These are phyloP conservation scores for Arctium lappa DNA, from an alignment of 129 eudicot species.

Conservation along the genomic window DNA sequence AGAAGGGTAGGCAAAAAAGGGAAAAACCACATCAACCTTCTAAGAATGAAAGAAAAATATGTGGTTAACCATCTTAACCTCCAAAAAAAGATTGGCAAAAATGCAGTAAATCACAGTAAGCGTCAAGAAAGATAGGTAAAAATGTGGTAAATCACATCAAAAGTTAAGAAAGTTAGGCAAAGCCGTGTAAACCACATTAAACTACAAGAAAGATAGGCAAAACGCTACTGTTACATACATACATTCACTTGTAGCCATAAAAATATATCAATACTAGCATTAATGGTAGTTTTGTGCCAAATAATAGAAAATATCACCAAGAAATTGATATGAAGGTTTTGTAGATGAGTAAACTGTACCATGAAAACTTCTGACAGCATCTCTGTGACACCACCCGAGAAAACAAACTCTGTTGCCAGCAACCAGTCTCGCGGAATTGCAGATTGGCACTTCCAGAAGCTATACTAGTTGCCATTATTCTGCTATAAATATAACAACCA, in stretches of 20 bases:
- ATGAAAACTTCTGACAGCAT: slow-evolving; percentile 47
- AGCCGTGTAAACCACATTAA: neutral
- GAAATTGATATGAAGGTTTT: neutral
- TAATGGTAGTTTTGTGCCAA: neutral
- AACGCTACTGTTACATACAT: neutral
- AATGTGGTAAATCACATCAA: neutral
- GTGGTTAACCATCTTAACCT: neutral
- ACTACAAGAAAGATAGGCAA: neutral
- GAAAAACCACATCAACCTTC: neutral
- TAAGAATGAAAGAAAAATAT: neutral
- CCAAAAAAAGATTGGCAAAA: neutral
- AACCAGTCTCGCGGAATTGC: slow-evolving; percentile 35
- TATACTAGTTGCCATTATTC: slow-evolving; percentile 63
- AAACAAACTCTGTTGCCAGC: slow-evolving; percentile 39
- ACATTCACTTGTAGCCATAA: neutral
- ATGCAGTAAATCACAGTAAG: neutral
- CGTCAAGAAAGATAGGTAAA: neutral
- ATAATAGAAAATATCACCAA: neutral
- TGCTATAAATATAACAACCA: slow-evolving; percentile 17
- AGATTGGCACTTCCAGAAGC: slow-evolving; percentile 58
- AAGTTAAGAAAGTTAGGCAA: neutral
- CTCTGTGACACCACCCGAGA: slow-evolving; percentile 33
- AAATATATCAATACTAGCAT: neutral
- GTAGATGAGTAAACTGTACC: slow-evolving; percentile 39
- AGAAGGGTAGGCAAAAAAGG: neutral